Percentiles rank a stretch among this genome's conserved stretches.
These are phyloP conservation scores for Ceratobasidium sp. DNA, from an alignment of 1,284 basidiomycete genomes.

Conservation along the genomic window DNA sequence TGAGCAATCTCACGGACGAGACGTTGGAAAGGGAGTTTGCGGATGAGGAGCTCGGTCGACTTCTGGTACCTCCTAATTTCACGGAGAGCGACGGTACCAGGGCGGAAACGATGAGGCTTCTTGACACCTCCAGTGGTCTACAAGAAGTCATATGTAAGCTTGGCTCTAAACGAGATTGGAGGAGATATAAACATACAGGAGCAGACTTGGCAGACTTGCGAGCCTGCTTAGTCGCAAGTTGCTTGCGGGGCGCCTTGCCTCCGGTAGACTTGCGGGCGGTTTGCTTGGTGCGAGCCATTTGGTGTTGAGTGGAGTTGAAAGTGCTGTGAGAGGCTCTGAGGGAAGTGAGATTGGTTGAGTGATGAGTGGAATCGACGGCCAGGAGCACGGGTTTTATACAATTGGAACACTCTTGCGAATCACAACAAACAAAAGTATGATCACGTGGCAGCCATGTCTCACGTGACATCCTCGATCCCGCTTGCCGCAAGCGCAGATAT, in stretches of 20 bases:
- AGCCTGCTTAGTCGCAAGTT: conserved; percentile 58
- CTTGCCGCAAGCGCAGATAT: too few relatives aligned
- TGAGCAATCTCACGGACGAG: conserved; percentile 74
- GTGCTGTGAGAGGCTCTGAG: conserved; percentile 13
- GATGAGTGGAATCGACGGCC: conserved; percentile 9
- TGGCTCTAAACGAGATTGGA: background rate
- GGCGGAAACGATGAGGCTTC: conserved; percentile 80
- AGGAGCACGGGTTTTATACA: conserved; percentile 32
- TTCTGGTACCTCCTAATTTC: conserved; percentile 89
- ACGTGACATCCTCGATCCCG: too few relatives aligned
- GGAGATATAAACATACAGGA: conserved; percentile 29
- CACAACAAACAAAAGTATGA: conserved; percentile 20
- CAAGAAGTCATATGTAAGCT: conserved; percentile 55
- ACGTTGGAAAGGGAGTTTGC: conserved; percentile 72
- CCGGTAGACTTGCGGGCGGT: conserved; percentile 76
- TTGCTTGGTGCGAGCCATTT: conserved; percentile 65
- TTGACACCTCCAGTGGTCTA: conserved; percentile 75
- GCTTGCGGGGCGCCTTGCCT: conserved; percentile 68
- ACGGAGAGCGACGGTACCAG: conserved; percentile 83
- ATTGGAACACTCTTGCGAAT: background rate
- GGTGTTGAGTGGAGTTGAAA: too few relatives aligned
- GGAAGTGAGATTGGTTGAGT: conserved; percentile 1
- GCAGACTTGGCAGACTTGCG: conserved; percentile 54
- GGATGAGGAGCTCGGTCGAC: conserved; percentile 74
- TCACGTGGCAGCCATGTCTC: conserved; percentile 3